These are phyloP conservation scores for Scutellaria galericulata DNA, from an alignment of 257 asterid species.

Conservation along the genomic window DNA sequence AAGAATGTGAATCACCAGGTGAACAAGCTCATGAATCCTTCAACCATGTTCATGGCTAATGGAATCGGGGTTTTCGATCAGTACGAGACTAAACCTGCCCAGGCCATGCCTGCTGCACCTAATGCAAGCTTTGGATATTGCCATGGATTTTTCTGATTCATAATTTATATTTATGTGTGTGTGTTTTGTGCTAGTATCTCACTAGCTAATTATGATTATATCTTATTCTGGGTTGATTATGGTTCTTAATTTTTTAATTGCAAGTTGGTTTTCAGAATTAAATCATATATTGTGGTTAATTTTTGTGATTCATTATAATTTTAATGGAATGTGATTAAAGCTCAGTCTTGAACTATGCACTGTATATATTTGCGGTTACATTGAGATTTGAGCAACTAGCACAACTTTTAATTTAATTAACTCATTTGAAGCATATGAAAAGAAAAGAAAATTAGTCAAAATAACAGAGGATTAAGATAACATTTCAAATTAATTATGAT, in stretches of 20 bases:
- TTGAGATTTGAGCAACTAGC: too few relatives aligned
- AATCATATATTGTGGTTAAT: too few relatives aligned
- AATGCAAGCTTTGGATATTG: constrained; percentile 49
- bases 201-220: constrained; percentile 42
- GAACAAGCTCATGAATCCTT: constrained; percentile 38
- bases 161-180: neutral
- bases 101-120: constrained; percentile 9
- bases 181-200: constrained; percentile 39
- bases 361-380: too few relatives aligned
- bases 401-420: too few relatives aligned
- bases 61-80: constrained; percentile 41
- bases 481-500: too few relatives aligned
- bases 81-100: constrained; percentile 56
- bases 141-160: constrained; percentile 52
- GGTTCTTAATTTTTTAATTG: neutral
- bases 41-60: constrained; percentile 33
- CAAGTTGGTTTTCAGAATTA: neutral
- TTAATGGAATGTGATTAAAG: too few relatives aligned
- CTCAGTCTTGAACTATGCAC: too few relatives aligned
- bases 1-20: constrained; percentile 43
- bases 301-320: too few relatives aligned
- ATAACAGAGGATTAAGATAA: too few relatives aligned
- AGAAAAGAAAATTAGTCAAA: too few relatives aligned
- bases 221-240: constrained; percentile 7
- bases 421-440: too few relatives aligned